Evolutionary conservation across 768 basidiomycete genomes (phyloP), one percentile per base, ranked within the genome.

Genomic region (Agrocybe chaxingu): DNA sequence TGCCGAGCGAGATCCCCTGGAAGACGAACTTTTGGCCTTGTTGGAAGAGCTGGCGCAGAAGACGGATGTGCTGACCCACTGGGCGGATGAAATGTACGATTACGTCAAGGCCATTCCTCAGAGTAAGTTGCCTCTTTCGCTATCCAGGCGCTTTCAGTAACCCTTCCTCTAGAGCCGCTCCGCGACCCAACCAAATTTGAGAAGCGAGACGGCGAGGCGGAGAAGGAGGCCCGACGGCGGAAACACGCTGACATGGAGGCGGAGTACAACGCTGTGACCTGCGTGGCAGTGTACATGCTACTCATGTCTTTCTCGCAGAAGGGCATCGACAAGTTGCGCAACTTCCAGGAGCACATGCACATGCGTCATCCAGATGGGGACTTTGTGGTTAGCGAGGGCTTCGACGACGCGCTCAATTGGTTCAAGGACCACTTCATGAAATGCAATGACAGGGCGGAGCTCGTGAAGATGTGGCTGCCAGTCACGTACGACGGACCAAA

Each of bases 41-140:
- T 71, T 98, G 38, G 96, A 98, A 63, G 89, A 95, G 55, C 72
- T 95, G 3, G 96, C 95, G 32, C 92, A 97, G 76, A 99, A 98
- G 78, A 96, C 96, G 32, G 85, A 90, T 53, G 93, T 95, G 46
- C 71, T 98, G 51, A 89, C 89, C 50, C 87, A 89, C 53, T 96
- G 94, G 83, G 97, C 90, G 16, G 96, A 98, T 57, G 89, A 93
- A 75, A 87, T 97, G 81, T 89, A 91, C 59, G 89, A 91, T 59
- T 85, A 83, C 61, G 88, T 93, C 24, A 92, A 92, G 65, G 87
- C 84, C 11, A 74, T 89, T 33, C 89, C 91, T 16, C 85, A 90
- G 67, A 91, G 89, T 92, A 58, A 36, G 89, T 77, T 50, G 24
- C 24, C 24, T 19, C 48, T 33, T 32, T 47, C 38, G 32, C 18